Percentiles rank a stretch among this genome's conserved stretches.
These are phyloP conservation scores for Chimonanthus praecox DNA, from an alignment of 164 flowering plant species.

Conservation along the genomic window DNA sequence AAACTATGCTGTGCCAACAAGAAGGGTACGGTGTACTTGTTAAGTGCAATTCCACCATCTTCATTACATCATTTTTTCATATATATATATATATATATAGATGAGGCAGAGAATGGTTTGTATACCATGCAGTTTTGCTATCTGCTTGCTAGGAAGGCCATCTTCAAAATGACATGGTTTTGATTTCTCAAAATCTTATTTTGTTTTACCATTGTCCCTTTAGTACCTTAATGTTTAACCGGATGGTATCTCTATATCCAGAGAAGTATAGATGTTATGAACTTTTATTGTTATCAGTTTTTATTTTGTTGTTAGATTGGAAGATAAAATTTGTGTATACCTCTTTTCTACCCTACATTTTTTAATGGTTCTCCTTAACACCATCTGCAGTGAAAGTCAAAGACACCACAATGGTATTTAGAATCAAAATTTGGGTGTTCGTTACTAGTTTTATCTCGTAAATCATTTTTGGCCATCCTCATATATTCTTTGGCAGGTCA, in stretches of 20 bases:
- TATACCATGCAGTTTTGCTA: neutral
- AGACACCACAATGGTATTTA: too few relatives aligned
- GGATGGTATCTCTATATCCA: neutral
- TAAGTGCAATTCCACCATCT: neutral
- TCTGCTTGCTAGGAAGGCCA: neutral
- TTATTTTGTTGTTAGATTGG: neutral
- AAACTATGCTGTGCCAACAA: constrained; percentile 49
- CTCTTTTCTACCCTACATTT: too few relatives aligned
- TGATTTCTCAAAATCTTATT: neutral
- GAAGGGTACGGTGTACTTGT: constrained; percentile 50
- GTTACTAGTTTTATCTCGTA: neutral
- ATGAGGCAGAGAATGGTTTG: too few relatives aligned
- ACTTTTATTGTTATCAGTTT: too few relatives aligned
- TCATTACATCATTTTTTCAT: neutral
- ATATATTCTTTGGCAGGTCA: constrained; percentile 53
- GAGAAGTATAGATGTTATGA: neutral
- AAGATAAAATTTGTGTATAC: too few relatives aligned
- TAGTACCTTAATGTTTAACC: neutral
- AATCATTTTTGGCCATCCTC: neutral
- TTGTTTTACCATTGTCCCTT: neutral
- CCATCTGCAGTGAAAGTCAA: neutral
- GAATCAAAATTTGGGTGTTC: too few relatives aligned
- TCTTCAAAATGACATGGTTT: neutral
- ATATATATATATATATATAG: too few relatives aligned
- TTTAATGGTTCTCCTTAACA: neutral